Percentiles rank a stretch among this genome's conserved stretches.
These are phyloP conservation scores for Camellia lanceoleosa DNA, from an alignment of 148 eudicot genomes.

Conservation along the genomic window DNA sequence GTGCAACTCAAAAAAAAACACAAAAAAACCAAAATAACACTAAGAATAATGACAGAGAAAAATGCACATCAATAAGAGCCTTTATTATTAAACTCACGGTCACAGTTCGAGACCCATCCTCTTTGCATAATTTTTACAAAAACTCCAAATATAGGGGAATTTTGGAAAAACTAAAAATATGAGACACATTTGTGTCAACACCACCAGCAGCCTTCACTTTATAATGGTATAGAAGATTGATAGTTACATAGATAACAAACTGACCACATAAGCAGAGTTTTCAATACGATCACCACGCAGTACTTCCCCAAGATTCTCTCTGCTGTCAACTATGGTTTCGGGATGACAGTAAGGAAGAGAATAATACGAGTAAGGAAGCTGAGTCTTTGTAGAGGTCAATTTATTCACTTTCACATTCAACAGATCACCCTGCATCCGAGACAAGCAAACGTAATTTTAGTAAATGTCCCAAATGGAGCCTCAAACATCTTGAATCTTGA, in stretches of 20 bases:
- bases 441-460: slow-evolving; percentile 1
- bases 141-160: no score
- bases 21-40: no score
- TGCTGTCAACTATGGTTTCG: slow-evolving; percentile 49
- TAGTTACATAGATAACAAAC: slow-evolving; percentile 10
- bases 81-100: no score
- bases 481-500: not conserved
- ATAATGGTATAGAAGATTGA: no score
- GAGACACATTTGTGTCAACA: no score
- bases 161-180: no score
- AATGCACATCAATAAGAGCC: no score
- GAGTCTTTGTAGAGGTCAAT: slow-evolving; percentile 57
- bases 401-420: slow-evolving; percentile 61
- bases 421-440: slow-evolving; percentile 43
- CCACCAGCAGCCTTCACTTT: no score
- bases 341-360: slow-evolving; percentile 58
- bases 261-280: slow-evolving; percentile 54
- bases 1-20: no score
- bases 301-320: slow-evolving; percentile 69
- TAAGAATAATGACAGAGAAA: no score
- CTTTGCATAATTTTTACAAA: no score
- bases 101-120: no score
- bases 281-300: slow-evolving; percentile 70
- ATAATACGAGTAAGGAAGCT: slow-evolving; percentile 62
- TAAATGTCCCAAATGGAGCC: not conserved